A percentile compares a stretch with the other conserved stretches of the same genome.
These are phyloP conservation scores for Salvia hispanica DNA, from an alignment of 257 asterid species.

Conservation along the genomic window DNA sequence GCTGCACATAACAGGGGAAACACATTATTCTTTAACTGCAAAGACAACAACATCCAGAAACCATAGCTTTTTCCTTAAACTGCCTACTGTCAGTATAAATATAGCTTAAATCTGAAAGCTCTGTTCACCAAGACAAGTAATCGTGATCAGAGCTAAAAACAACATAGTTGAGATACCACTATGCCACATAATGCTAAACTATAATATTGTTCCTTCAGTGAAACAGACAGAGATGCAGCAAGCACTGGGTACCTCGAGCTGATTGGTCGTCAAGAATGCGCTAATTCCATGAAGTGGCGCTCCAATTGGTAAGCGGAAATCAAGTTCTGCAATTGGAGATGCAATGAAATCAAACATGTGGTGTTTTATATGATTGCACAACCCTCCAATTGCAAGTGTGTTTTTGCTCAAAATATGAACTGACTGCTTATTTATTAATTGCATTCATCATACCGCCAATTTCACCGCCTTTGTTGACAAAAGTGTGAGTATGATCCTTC, in stretches of 20 bases:
- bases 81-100: neutral
- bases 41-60: constrained; percentile 3
- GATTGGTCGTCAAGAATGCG: constrained; percentile 91
- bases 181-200: constrained; percentile 1
- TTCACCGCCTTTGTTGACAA: constrained; percentile 92
- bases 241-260: constrained; percentile 69
- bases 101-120: neutral
- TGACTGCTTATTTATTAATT: constrained; percentile 9
- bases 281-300: constrained; percentile 95
- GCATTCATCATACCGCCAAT: constrained; percentile 75
- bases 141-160: constrained; percentile 1
- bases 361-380: constrained; percentile 22
- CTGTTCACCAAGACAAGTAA: constrained; percentile 4
- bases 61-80: neutral
- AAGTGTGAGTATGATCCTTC: constrained; percentile 96
- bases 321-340: constrained; percentile 81
- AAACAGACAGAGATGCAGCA: neutral
- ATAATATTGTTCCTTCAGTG: neutral
- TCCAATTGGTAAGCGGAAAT: constrained; percentile 86
- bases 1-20: constrained; percentile 52
- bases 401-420: constrained; percentile 18
- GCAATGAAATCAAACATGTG: constrained; percentile 34
- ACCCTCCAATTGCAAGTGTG: constrained; percentile 22
- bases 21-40: constrained; percentile 26
- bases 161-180: neutral